Evolutionary conservation across 2,329 filamentous ascomycete species (phyloP), one percentile per base, ranked within the genome.

Genomic region (Aplosporella prunicola): DNA sequence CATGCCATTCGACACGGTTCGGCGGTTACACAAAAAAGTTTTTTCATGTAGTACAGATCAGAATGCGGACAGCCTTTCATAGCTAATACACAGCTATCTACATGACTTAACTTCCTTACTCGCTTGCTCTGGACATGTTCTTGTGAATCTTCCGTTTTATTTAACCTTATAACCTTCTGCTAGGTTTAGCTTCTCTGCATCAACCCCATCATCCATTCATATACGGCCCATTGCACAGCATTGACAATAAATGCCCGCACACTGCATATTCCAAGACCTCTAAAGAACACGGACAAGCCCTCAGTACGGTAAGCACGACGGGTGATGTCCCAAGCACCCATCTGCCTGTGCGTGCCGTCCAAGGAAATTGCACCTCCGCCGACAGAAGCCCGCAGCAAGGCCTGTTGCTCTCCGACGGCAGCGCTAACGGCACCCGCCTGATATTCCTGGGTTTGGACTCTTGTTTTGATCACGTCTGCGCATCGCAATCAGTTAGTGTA

Each of bases 191-290:
- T 13, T 37, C 16, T 28, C n/a, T n/a, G 28, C 30, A 40, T 40
- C 18, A 41, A 8, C 9, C 53, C 55, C 82, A 94, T 89, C 51
- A 85, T 74, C 78, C 82, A 86, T 62, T 95, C 88, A 56, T 95
- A 95, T 5, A 85, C 76, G 16, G 82, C 81, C 88, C 88, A 96
- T 64, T 80, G 76, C n/a, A 85, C 82, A 2, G 89, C 88, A 64
- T 95, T 95, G 25, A 95, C 89, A 35, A 93, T 66, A 56, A 96
- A 95, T 0, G 89, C 89, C 47, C 89, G 69, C 7, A 82, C 61
- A 58, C 84, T 93, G 58, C 89, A 96, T 20, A 94, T 70, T 1
- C 78, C 76, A 27, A 96, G 58, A 2, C 83, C 85, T 59, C 84
- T 72, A 63, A 89, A 91, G 67, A 93, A 93, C 17, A 85, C 82